phyloP scores from a whole-genome alignment of 371 early-diverging fungal genomes.

The Cokeromyces recurvatus region DNA sequence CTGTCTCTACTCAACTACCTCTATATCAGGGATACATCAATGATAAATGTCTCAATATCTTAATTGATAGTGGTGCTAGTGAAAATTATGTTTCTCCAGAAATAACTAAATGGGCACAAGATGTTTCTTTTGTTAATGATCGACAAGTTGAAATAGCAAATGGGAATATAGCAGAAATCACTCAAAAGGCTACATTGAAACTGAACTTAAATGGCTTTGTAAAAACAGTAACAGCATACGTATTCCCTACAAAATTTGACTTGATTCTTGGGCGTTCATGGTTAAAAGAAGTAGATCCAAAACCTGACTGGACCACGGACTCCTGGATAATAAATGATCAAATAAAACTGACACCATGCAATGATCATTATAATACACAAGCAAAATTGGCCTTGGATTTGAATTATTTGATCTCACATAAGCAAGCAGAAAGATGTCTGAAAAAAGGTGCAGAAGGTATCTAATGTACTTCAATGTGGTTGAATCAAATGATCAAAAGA shows the following conservation, averaged over 20 bases:
- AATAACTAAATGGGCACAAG: too few relatives aligned
- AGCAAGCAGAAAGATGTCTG: neutral
- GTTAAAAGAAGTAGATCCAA: slow-evolving; percentile 2
- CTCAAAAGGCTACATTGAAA: neutral
- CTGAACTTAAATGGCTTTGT: neutral
- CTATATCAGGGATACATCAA: neutral
- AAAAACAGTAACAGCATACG: neutral
- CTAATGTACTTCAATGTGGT: neutral
- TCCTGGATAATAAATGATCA: neutral
- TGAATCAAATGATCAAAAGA: neutral
- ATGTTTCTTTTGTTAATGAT: too few relatives aligned
- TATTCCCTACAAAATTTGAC: slow-evolving; percentile 6
- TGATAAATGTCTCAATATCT: neutral
- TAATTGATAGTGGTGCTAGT: slow-evolving; percentile 5
- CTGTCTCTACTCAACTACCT: neutral
- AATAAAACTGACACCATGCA: neutral
- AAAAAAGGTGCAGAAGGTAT: neutral
- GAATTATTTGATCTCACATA: neutral
- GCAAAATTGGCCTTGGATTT: neutral
- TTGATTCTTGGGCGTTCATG: slow-evolving; percentile 4
- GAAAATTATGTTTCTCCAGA: neutral
- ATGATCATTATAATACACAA: neutral
- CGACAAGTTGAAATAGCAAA: too few relatives aligned
- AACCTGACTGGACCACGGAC: slow-evolving; percentile 2
- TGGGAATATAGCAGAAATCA: neutral